Base-by-base conservation (phyloP, 2,329 filamentous ascomycete species). In the Stemphylium beticola region DNA sequence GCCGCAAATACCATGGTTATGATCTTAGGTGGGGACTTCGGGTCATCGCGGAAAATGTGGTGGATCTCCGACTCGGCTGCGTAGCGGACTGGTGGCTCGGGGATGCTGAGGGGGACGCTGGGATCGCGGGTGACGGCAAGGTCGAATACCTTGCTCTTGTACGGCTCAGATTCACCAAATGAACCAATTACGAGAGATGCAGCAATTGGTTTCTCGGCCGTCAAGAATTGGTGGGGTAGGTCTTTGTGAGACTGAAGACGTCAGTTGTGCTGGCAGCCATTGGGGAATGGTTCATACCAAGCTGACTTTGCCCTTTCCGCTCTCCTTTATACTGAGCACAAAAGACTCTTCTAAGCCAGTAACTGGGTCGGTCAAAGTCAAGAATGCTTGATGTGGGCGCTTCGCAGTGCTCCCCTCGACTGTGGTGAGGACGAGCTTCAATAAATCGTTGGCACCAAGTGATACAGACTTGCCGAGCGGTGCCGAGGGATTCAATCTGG, bases 341-440 rank as follows among this genome's bases (percentile, higher is more conserved):
- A 93, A 96, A 1, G 93, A 92, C 20, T 92, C 88, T 76, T 98
- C 93, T 41, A 99, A 81, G 32, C 91, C 91, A 10, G 87, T 88
- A 11, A 82, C 79, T 10, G 83, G 79, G 66, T 98, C 92, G 66
- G 85, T 87, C 53, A 99, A 78, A 14, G 95, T 83, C 49, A 99
- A 82, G 80, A 97, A 97, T 5, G 92, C 92, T 78, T 99, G 95
- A 77, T 99, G 95, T 66, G 95, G 92, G 62, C 90, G 87, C 82
- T 92, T 93, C 41, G 85, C 83, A 66, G 87, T 88, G 77, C 87
- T 87, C 72, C 85, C 87, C 70, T 96, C 91, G 73, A 89, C 89
- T 8, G 91, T 84, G 31, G 92, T 96, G 68, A 99, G 79, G 63
- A 87, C 78, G 63, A 99, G 79, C 80, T 95, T 96, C 71, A 98